Conservation (phyloP, 768 basidiomycete genomes). For the Hypsizygus marmoreus region DNA sequence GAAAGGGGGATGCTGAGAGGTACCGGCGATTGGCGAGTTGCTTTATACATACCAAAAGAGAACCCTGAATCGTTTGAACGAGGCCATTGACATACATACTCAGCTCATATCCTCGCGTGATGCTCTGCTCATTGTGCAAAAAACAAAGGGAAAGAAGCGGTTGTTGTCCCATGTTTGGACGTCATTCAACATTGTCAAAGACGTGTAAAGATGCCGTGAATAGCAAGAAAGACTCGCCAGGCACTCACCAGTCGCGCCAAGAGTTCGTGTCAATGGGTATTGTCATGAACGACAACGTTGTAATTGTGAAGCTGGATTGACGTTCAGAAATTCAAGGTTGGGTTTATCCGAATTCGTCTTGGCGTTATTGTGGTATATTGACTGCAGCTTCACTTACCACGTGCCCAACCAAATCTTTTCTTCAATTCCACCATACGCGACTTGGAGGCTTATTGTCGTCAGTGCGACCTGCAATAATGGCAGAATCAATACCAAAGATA, state of each 20-base stretch:
- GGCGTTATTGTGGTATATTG: conserved; percentile 17
- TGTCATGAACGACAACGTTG: not conserved
- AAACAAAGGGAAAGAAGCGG: conserved; percentile 12
- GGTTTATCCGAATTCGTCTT: not conserved
- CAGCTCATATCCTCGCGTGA: not conserved
- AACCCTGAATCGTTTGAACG: conserved; percentile 18
- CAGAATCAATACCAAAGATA: conserved; percentile 42
- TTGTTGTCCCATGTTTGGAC: conserved; percentile 21
- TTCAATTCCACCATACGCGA: not conserved
- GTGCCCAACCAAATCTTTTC: conserved; percentile 9
- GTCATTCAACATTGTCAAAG: conserved; percentile 5
- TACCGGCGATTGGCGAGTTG: conserved; percentile 15
- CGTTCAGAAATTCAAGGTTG: not conserved
- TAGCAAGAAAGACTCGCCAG: too few species aligned
- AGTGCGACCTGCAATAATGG: conserved; percentile 26
- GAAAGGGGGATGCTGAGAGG: conserved; percentile 24
- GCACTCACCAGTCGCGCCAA: too few species aligned
- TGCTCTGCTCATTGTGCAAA: conserved; percentile 16
- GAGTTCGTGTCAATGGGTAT: too few species aligned
- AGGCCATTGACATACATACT: conserved; percentile 13
- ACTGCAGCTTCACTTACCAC: not conserved
- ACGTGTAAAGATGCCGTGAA: too few species aligned
- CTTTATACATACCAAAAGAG: conserved; percentile 31
- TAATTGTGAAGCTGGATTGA: too few species aligned
- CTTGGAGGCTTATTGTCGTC: not conserved